Base-by-base conservation (phyloP, 75 land plant species). In the Cupressus sempervirens region DNA sequence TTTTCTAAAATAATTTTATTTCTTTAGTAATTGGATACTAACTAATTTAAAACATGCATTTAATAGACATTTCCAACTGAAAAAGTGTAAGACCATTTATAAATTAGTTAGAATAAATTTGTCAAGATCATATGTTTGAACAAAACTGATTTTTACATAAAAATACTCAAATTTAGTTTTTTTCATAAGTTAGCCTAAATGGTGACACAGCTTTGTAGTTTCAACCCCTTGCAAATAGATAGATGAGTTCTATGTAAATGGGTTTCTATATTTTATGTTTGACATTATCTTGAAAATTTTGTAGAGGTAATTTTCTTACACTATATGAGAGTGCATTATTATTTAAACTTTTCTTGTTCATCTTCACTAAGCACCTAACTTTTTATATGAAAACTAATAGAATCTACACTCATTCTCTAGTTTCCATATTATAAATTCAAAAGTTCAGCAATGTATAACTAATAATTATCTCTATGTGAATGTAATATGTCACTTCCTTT, bases 191-290 rank as follows among this genome's bases (percentile, higher is more conserved):
- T n/a, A n/a, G n/a, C n/a, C n/a, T n/a, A n/a, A n/a, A n/a, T n/a
- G n/a, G n/a, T n/a, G n/a, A n/a, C n/a, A n/a, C n/a, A n/a, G n/a
- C n/a, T n/a, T n/a, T n/a, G n/a, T n/a, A n/a, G n/a, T n/a, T n/a
- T n/a, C n/a, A n/a, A n/a, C n/a, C n/a, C n/a, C n/a, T 93, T 93
- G 82, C 89, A 89, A 73, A 93, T 82, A 14, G 90, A 93, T 14
- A 83, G 89, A 26, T 88, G 90, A 15, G 84, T 90, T 26, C 73
- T 93, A 40, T 86, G 84, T 7, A 84, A 85, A 34, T 93, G 94
- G 94, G 88, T 93, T 76, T 93, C 94, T 4, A 92, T 94, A 35
- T 93, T 93, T 86, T 94, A 92, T 80, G 94, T 93, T 30, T 93
- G 94, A 87, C 94, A 94, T 84, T 93, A 93, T 83, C 82, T 93